Percentiles rank a stretch among this genome's conserved stretches.
Conservation (phyloP, 768 basidiomycete species). For the Mrakia frigida region DNA sequence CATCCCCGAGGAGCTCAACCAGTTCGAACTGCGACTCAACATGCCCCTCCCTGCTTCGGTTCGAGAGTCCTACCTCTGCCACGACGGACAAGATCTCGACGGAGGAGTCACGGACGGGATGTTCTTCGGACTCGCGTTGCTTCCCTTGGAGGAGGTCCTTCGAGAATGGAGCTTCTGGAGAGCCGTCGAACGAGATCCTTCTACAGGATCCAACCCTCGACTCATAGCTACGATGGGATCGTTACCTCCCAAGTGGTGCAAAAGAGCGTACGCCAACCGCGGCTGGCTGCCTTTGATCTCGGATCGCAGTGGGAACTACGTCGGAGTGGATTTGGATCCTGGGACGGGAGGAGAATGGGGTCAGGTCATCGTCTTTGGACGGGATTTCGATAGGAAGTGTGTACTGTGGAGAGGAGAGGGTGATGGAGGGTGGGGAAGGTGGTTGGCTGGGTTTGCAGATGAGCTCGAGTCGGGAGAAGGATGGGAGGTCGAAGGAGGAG, state of each 20-base stretch:
- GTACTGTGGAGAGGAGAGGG: conserved; percentile 92
- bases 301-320: conserved; percentile 92
- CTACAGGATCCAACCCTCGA: conserved; percentile 69
- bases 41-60: conserved; percentile 67
- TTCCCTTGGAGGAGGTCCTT: conserved; percentile 86
- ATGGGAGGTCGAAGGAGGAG: conserved; percentile 62
- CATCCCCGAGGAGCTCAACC: conserved; percentile 67
- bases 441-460: conserved; percentile 84
- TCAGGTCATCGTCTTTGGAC: conserved; percentile 97
- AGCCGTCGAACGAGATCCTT: conserved; percentile 81
- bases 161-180: conserved; percentile 98
- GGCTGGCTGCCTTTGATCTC: conserved; percentile 95
- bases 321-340: conserved; percentile 91
- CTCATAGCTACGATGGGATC: conserved; percentile 76
- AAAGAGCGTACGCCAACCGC: conserved; percentile 80
- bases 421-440: conserved; percentile 85
- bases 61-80: conserved; percentile 80
- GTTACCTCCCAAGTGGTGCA: conserved; percentile 83
- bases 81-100: conserved; percentile 78
- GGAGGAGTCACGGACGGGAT: conserved; percentile 70
- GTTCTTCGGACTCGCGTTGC: conserved; percentile 88
- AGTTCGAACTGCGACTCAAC: conserved; percentile 79
- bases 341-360: conserved; percentile 59
- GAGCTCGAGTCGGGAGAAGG: conserved; percentile 87
- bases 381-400: conserved; percentile 96